A percentile compares a stretch with the other conserved stretches of the same genome.
phyloP scores from a whole-genome alignment of 805 yeast species.

The Hermanozyma aechmeae region DNA sequence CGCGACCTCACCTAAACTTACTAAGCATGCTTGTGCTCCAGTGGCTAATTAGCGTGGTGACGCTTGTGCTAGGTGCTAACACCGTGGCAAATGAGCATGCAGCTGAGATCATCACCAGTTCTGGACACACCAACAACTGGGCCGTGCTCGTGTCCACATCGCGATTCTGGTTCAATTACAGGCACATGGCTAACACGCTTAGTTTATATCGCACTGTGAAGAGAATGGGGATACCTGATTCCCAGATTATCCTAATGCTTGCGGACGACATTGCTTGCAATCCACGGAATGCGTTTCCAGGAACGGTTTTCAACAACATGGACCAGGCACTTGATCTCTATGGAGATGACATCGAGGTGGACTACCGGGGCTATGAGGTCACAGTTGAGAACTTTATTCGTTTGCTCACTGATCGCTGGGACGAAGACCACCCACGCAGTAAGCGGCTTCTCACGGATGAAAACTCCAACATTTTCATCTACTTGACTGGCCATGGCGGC shows the following conservation, averaged over 20 bases:
- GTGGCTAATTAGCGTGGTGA: too few relatives aligned
- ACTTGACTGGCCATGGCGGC: constrained; percentile 98
- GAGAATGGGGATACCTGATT: constrained; percentile 93
- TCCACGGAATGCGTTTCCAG: constrained; percentile 92
- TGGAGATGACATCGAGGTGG: constrained; percentile 93
- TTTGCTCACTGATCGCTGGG: constrained; percentile 91
- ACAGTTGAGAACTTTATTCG: constrained; percentile 96
- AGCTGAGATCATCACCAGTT: constrained; percentile 14
- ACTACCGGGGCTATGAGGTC: constrained; percentile 94
- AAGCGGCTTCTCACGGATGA: constrained; percentile 89
- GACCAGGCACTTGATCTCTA: constrained; percentile 88
- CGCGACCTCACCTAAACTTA: too few relatives aligned
- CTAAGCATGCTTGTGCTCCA: too few relatives aligned
- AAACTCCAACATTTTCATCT: constrained; percentile 85
- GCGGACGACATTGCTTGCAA: constrained; percentile 97
- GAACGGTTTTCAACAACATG: constrained; percentile 88
- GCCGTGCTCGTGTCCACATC: constrained; percentile 94
- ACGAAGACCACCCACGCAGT: constrained; percentile 85
- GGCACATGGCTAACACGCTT: constrained; percentile 95
- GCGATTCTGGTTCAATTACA: constrained; percentile 95
- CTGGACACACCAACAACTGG: constrained; percentile 59
- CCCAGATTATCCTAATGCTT: constrained; percentile 91
- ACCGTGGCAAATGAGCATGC: constrained; percentile 16
- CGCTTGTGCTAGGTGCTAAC: too few relatives aligned
- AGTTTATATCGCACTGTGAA: constrained; percentile 94